Conservation (phyloP, 192 early-diverging fungal genomes). For the Haplosporangium gracile region DNA sequence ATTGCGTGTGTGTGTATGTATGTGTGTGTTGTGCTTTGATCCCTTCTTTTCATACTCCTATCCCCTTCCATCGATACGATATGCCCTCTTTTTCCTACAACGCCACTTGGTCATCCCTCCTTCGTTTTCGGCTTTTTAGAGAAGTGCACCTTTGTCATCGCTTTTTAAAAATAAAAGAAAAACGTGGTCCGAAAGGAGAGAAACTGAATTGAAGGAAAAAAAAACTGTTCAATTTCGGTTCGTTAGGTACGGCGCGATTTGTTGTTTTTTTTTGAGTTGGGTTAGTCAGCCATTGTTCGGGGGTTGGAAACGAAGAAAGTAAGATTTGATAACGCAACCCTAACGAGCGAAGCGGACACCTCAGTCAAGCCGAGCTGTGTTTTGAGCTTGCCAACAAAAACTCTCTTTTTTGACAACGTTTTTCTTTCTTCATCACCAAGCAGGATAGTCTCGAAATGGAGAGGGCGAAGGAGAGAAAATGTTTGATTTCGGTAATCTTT, state of each 20-base stretch:
- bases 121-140: neutral
- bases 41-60: constrained; percentile 2
- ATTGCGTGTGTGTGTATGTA: neutral
- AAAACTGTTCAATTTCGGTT: neutral
- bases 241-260: neutral
- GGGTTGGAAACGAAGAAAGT: too few species aligned
- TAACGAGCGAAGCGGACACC: too few species aligned
- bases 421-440: neutral
- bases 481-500: neutral
- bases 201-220: neutral
- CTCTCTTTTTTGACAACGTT: neutral
- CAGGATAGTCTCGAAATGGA: neutral
- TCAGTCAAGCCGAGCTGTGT: too few species aligned
- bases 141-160: neutral
- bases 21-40: neutral
- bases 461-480: neutral
- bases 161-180: neutral
- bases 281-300: too few species aligned
- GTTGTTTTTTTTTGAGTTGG: neutral
- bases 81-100: neutral
- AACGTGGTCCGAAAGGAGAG: neutral
- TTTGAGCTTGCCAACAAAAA: too few species aligned
- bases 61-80: neutral
- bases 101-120: neutral
- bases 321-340: too few species aligned